Evolutionary conservation across 768 basidiomycete genomes (phyloP).

Genomic region (Boletus eberwhitei): DNA sequence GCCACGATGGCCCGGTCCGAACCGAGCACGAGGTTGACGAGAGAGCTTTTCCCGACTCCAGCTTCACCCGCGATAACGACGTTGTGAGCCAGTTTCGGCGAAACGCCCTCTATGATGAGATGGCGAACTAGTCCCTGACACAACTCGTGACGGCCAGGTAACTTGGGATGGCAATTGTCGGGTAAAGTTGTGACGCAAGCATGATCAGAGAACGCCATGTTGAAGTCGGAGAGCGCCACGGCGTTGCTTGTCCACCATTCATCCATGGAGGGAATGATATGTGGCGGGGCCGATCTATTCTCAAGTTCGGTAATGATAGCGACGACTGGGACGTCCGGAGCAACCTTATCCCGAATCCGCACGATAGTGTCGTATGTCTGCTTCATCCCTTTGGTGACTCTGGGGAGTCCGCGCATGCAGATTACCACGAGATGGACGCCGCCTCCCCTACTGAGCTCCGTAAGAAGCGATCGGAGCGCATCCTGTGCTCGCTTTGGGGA

Average conservation of each 20-base stretch:
- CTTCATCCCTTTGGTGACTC: conserved; percentile 26
- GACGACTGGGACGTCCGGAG: conserved; percentile 20
- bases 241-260: conserved; percentile 40
- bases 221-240: conserved; percentile 20
- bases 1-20: conserved; percentile 18
- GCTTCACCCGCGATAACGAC: conserved; percentile 25
- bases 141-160: conserved; percentile 16
- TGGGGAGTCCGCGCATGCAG: conserved; percentile 27
- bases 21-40: conserved; percentile 26
- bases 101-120: conserved; percentile 17
- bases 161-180: conserved; percentile 21
- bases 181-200: conserved; percentile 22
- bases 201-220: conserved; percentile 33
- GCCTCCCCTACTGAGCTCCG: conserved; percentile 14
- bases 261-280: conserved; percentile 29
- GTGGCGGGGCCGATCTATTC: conserved; percentile 17
- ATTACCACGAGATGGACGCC: conserved; percentile 27
- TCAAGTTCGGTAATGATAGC: conserved; percentile 34
- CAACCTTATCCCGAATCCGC: conserved; percentile 18
- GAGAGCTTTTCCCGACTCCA: conserved; percentile 29
- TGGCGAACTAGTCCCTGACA: conserved; percentile 16
- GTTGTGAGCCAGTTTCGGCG: conserved; percentile 22
- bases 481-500: conserved; percentile 23
- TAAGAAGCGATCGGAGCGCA: conserved; percentile 26
- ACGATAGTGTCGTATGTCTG: conserved; percentile 24